phyloP scores from a whole-genome alignment of 148 eudicot genomes.

The Rhododendron ferrugineum region DNA sequence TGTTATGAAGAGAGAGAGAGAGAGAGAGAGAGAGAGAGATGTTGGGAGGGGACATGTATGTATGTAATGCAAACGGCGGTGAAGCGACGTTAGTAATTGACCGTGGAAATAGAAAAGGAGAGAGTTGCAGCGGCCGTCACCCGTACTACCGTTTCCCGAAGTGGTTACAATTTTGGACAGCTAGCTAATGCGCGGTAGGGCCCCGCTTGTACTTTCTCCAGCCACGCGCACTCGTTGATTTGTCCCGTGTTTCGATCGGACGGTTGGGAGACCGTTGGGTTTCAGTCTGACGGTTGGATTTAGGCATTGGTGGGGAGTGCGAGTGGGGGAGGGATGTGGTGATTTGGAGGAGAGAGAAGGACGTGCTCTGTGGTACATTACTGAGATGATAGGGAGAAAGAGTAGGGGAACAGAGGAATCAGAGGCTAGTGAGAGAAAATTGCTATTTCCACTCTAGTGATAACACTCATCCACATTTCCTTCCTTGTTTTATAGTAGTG shows the following conservation, averaged over 20 bases:
- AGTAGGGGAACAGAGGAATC: not conserved
- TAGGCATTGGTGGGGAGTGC: not conserved
- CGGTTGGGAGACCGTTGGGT: not conserved
- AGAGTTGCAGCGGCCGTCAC: conserved; percentile 34
- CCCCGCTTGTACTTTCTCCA: too few species aligned
- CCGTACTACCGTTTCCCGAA: conserved; percentile 29
- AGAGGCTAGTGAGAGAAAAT: not conserved
- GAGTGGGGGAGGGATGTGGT: not conserved
- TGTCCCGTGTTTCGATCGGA: not conserved
- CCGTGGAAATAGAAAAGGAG: conserved; percentile 2
- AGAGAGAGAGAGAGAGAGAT: conserved; percentile 9
- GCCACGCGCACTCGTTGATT: too few species aligned
- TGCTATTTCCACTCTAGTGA: not conserved
- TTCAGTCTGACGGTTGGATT: too few species aligned
- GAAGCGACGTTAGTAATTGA: conserved; percentile 37
- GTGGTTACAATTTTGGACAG: conserved; percentile 16
- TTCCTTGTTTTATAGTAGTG: too few species aligned
- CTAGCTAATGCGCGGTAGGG: not conserved
- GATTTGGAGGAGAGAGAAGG: not conserved
- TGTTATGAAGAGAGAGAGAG: conserved; percentile 14
- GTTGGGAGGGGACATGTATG: not conserved
- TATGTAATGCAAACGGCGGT: conserved; percentile 45
- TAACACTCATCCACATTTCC: too few species aligned
- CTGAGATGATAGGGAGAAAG: not conserved
- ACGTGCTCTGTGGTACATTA: not conserved